A percentile compares a stretch with the other conserved stretches of the same genome.
phyloP scores from a whole-genome alignment of 306 rosid genomes.

The Erythrophleum fordii region DNA sequence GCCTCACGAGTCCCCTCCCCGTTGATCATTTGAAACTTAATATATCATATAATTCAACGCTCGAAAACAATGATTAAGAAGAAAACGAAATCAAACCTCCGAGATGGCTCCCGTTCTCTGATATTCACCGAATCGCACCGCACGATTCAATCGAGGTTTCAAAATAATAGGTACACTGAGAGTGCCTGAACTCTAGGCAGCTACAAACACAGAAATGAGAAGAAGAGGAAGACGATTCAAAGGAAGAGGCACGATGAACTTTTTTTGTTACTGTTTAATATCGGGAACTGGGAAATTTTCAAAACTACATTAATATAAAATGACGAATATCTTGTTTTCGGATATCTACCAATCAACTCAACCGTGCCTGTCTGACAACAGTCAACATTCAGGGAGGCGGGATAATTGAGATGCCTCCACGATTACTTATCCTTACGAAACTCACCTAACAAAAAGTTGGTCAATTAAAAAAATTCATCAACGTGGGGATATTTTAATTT shows the following conservation, averaged over 20 bases:
- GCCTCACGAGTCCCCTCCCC: conserved; percentile 49
- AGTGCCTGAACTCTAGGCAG: background rate
- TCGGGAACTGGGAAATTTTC: background rate
- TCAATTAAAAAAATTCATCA: no score
- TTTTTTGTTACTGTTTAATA: background rate
- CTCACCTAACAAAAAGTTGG: background rate
- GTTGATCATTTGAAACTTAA: conserved; percentile 48
- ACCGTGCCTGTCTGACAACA: background rate
- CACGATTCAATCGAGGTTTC: background rate
- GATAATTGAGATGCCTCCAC: background rate
- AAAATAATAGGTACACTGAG: background rate
- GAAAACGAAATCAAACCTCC: conserved; percentile 38
- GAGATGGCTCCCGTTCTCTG: conserved; percentile 12
- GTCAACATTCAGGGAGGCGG: background rate
- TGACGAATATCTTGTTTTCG: background rate
- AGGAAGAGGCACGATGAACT: background rate
- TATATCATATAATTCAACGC: conserved; percentile 5
- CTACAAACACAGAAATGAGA: background rate
- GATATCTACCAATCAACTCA: conserved; percentile 34
- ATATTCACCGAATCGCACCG: background rate
- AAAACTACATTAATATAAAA: conserved; percentile 1
- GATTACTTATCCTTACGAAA: background rate
- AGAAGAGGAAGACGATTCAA: background rate
- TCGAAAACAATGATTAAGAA: background rate
- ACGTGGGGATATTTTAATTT: no score